Base-by-base conservation (phyloP, 2,329 filamentous ascomycete species). In the Rugonectria rugulosa region DNA sequence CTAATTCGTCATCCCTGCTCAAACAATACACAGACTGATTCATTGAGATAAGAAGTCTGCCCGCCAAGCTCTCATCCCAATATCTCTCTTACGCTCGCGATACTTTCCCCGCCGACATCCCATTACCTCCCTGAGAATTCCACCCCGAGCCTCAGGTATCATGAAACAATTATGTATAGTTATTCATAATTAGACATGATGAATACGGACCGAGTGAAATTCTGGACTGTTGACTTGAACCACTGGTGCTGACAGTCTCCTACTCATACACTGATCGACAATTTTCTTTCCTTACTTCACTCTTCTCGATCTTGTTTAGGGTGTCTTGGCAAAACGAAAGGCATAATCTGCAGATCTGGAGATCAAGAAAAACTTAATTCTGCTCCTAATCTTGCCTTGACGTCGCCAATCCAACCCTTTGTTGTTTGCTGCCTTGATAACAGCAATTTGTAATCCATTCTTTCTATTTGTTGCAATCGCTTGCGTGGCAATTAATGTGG, bases 351-450 rank as follows among this genome's bases (percentile, higher is more conserved):
- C 26, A 50, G 47, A 42, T 36, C 37, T 40, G 14, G 31, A 29
- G 24, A 15, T 11, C 19, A 32, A 37, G 19, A 19, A 15, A 24
- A 29, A 27, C 11, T 29, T 23, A 6, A 43, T 48, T 34, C 29
- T 37, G 36, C 14, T 19, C n/a, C 9, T 36, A 38, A 29, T 14
- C 24, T 44, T 44, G 32, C 15, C 12, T 48, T 55, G 44, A 55
- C 32, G 38, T 41, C 34, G 32, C 5, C 12, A 49, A 44, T 44
- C 31, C 20, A 54, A 54, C 50, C 20, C 50, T 10, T 8, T 32
- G 7, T 32, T 14, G n/a, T 14, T 10, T 11, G 6, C 24, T 6
- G 24, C 24, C 24, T 27, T 27, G 6, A 27, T 11, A 27, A 11
- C 24, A 27, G 24, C 24, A 46, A 32, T n/a, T n/a, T n/a, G n/a